A percentile compares a stretch with the other conserved stretches of the same genome.
These are phyloP conservation scores for Phytophthora sp. DNA, from an alignment of 352 stramenopile species.

Conservation along the genomic window DNA sequence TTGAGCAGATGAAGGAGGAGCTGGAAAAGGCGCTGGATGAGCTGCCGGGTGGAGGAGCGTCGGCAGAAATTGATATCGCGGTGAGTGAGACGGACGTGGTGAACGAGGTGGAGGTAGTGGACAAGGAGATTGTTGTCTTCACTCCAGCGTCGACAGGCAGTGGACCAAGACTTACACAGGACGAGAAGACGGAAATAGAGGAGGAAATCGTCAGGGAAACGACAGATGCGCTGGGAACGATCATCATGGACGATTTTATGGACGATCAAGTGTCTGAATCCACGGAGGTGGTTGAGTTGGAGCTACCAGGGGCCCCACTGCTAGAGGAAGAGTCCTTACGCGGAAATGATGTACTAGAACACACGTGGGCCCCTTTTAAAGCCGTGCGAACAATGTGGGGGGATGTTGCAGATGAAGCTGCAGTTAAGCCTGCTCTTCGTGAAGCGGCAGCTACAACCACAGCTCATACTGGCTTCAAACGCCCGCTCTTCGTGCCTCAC, in stretches of 20 bases:
- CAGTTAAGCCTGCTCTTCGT: conserved; percentile 19
- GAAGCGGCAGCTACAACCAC: conserved; percentile 14
- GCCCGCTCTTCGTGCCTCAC: conserved; percentile 20
- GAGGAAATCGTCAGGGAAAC: conserved; percentile 14
- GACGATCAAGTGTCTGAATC: background rate
- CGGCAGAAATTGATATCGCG: conserved; percentile 24
- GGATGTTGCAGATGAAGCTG: background rate
- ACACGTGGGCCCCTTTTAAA: background rate
- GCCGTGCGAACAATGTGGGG: background rate
- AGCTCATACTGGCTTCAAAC: conserved; percentile 12
- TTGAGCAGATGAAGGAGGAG: conserved; percentile 21
- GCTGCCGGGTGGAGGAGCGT: background rate
- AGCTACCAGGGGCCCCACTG: background rate
- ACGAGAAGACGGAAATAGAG: conserved; percentile 17
- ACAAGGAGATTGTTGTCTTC: conserved; percentile 16
- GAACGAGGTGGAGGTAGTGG: conserved; percentile 2
- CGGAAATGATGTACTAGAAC: conserved; percentile 1
- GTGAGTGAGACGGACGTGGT: conserved; percentile 19
- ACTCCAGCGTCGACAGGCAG: conserved; percentile 13
- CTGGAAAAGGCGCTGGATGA: conserved; percentile 8
- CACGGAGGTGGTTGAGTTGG: background rate
- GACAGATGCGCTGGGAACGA: conserved; percentile 13
- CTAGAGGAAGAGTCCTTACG: conserved; percentile 14
- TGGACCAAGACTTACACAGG: conserved; percentile 15
- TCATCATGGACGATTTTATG: conserved; percentile 28